These are phyloP conservation scores for Fraxinus quadrangulata DNA, from an alignment of 257 asterid genomes.

Conservation along the genomic window DNA sequence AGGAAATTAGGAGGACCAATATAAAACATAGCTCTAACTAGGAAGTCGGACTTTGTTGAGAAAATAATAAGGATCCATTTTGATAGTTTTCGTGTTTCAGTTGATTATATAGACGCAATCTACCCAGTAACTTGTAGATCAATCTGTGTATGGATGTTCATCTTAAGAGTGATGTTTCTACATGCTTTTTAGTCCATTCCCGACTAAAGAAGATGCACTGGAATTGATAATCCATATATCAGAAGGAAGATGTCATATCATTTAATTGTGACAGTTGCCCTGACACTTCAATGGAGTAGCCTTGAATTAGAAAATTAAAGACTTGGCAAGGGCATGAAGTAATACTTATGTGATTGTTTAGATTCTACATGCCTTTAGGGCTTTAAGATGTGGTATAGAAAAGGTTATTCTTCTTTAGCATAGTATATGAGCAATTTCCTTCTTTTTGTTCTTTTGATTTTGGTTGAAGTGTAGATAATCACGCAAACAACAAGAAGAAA, in stretches of 20 bases:
- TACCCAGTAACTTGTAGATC: background rate
- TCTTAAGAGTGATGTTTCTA: background rate
- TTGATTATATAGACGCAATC: background rate
- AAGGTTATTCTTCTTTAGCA: too few species aligned
- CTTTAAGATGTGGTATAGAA: too few species aligned
- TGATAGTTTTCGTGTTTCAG: background rate
- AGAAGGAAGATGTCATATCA: background rate
- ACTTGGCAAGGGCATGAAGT: background rate
- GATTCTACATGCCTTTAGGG: slow-evolving; percentile 9
- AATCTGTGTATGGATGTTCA: background rate
- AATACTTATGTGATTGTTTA: background rate
- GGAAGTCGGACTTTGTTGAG: background rate
- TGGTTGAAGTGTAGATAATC: background rate
- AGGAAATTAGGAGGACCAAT: background rate
- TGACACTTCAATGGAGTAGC: background rate
- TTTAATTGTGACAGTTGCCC: background rate
- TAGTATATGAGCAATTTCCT: background rate
- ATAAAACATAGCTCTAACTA: background rate
- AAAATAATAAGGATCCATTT: background rate
- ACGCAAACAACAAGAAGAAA: background rate
- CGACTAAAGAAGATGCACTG: background rate
- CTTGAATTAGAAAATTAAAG: background rate
- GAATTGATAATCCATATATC: slow-evolving; percentile 13
- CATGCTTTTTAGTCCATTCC: background rate
- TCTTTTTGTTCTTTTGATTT: background rate